These are phyloP conservation scores for Phytophthora cryptogea DNA, from an alignment of 352 stramenopile genomes.

Conservation along the genomic window DNA sequence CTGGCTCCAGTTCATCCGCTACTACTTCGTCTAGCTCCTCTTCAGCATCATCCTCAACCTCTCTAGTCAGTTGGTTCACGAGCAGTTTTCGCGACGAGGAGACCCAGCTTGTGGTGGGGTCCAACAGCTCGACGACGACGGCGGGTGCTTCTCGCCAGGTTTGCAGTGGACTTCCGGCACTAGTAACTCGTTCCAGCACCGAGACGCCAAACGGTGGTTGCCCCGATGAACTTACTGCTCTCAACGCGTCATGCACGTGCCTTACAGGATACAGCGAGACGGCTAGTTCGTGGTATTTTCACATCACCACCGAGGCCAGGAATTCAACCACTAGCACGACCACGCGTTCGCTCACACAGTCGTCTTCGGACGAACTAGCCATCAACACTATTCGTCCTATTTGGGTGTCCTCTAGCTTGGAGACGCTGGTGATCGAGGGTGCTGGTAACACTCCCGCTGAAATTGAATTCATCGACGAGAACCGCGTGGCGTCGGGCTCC, in stretches of 20 bases:
- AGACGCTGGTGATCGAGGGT: slow-evolving; percentile 35
- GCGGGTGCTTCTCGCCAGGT: slow-evolving; percentile 20
- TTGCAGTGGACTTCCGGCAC: slow-evolving; percentile 33
- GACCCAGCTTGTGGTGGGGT: slow-evolving; percentile 39
- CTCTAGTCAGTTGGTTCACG: slow-evolving; percentile 37
- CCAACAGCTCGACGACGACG: slow-evolving; percentile 1
- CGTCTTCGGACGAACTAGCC: slow-evolving; percentile 27
- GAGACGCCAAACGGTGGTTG: slow-evolving; percentile 41
- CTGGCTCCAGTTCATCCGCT: slow-evolving; percentile 5
- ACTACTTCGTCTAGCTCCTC: slow-evolving; percentile 16
- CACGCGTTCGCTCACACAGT: slow-evolving; percentile 25
- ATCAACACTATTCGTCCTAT: slow-evolving; percentile 38
- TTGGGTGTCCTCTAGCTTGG: slow-evolving; percentile 34
- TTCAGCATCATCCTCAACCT: slow-evolving; percentile 12
- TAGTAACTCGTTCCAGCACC: slow-evolving; percentile 36
- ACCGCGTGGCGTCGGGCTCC: slow-evolving; percentile 24
- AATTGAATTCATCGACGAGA: slow-evolving; percentile 37
- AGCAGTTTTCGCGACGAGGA: slow-evolving; percentile 37
- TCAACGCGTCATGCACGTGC: slow-evolving; percentile 49
- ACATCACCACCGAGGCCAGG: slow-evolving; percentile 24
- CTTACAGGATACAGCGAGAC: slow-evolving; percentile 36
- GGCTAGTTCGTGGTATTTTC: slow-evolving; percentile 33
- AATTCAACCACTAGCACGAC: slow-evolving; percentile 17
- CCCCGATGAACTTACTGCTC: slow-evolving; percentile 34
- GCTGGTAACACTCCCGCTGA: slow-evolving; percentile 10